These are phyloP conservation scores for Eucalyptus pauciflora DNA, from an alignment of 345 rosid species.

Conservation along the genomic window DNA sequence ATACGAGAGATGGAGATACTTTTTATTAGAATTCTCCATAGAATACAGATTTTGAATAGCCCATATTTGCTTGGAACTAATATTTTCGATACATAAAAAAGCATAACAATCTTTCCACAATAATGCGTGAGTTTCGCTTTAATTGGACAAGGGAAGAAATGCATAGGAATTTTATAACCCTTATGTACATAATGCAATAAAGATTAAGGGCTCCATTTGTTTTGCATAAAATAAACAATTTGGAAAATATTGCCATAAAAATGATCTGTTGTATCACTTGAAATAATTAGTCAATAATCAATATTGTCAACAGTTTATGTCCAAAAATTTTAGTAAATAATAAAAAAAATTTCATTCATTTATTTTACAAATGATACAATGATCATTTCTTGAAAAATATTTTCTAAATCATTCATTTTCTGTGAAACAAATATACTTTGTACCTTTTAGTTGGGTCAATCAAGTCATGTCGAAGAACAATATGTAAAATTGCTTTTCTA, in stretches of 20 bases:
- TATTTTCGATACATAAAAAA: background rate
- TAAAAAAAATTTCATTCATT: rapidly evolving
- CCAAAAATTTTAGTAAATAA: too few relatives aligned
- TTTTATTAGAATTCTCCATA: background rate
- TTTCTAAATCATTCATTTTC: background rate
- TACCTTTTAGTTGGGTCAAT: background rate
- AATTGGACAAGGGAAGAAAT: background rate
- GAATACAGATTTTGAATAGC: background rate
- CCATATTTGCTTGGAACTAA: background rate
- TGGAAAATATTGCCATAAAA: background rate
- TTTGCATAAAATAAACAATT: background rate
- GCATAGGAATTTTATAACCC: background rate
- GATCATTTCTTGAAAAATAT: too few relatives aligned
- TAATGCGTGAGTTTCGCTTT: background rate
- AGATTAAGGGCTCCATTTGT: background rate
- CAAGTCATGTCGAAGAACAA: background rate
- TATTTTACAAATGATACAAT: background rate
- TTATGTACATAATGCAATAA: background rate
- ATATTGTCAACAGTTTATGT: background rate
- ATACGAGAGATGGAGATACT: background rate
- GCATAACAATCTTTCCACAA: background rate
- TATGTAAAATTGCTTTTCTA: background rate
- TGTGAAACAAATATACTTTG: too few relatives aligned
- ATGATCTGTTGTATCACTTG: background rate
- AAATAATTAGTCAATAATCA: background rate